Base-by-base conservation (phyloP, 2,329 filamentous ascomycete species). In the Neocucurbitaria cava region DNA sequence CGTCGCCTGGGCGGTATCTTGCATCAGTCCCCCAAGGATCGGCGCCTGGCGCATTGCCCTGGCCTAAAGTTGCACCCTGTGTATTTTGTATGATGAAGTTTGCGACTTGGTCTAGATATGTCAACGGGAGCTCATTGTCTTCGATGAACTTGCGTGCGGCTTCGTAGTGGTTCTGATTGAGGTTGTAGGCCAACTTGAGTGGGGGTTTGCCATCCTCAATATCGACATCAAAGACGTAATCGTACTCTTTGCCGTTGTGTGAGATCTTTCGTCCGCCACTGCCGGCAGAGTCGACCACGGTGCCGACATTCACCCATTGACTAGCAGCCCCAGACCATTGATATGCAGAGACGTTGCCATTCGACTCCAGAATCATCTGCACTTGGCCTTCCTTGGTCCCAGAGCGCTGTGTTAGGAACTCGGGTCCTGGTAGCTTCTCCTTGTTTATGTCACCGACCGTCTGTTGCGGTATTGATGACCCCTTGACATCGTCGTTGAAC, bases 381-480 rank as follows among this genome's bases (percentile, higher is more conserved):
- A 96, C 90, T 71, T 99, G 94, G 0, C 95, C 95, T 61, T 99
- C 95, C 76, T 96, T 96, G n/a, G 91, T 95, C 3, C 95, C 95
- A 0, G 87, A 86, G 64, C 92, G 93, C 50, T 85, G 85, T 49
- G 87, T 85, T 8, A 99, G 79, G 66, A 96, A 97, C 17, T 96
- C 92, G 13, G 91, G 91, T 0, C 93, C 92, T 0, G 94, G 92
- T 1, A 98, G 82, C 69, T 95, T 88, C 75, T 96, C 93, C 74
- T 96, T 96, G 77, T 98, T 94, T 75, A 98, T 87, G 24, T 78
- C 76, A 36, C 78, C 85, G 1, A 89, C 89, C 18, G 94, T 89
- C 70, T 98, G 90, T 68, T 94, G 88, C 0, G 93, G 92, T 71
- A 97, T 96, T 1, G 92, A 86, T 0, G 92, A 96, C 10, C 85